A percentile compares a stretch with the other conserved stretches of the same genome.
Conservation (phyloP, 768 basidiomycete species). For the Piloderma croceum region DNA sequence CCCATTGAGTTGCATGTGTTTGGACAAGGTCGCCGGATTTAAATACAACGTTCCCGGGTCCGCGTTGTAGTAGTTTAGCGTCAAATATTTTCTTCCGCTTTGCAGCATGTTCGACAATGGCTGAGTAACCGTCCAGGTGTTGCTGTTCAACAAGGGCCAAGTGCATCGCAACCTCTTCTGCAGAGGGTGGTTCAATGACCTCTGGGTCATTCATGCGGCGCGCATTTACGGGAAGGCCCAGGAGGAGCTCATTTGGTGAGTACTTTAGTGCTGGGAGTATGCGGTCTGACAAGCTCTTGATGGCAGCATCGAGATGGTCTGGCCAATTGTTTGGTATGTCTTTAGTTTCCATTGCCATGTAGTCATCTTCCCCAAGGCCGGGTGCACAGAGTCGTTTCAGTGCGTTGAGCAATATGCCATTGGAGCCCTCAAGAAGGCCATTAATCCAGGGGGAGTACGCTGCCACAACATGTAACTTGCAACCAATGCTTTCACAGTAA, state of each 20-base stretch:
- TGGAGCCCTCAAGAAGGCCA: slow-evolving; percentile 30
- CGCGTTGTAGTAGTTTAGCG: slow-evolving; percentile 13
- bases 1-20: too few relatives aligned
- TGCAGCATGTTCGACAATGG: slow-evolving; percentile 16
- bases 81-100: slow-evolving; percentile 25
- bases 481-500: slow-evolving; percentile 19
- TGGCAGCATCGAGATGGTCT: slow-evolving; percentile 15
- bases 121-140: slow-evolving; percentile 23
- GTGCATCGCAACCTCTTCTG: slow-evolving; percentile 11
- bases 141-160: slow-evolving; percentile 29
- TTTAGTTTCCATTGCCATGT: slow-evolving; percentile 10
- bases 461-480: slow-evolving; percentile 15
- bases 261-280: too few relatives aligned
- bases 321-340: too few relatives aligned
- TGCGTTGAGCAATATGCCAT: slow-evolving; percentile 23
- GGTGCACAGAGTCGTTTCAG: slow-evolving; percentile 31
- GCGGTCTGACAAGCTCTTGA: slow-evolving; percentile 14
- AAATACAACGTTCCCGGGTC: too few relatives aligned
- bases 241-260: slow-evolving; percentile 29
- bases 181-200: slow-evolving; percentile 12
- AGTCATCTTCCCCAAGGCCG: slow-evolving; percentile 23
- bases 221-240: slow-evolving; percentile 27
- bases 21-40: too few relatives aligned
- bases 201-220: too few relatives aligned
- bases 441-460: slow-evolving; percentile 40